These are phyloP conservation scores for Puccinia novopanici DNA, from an alignment of 1,284 basidiomycete genomes.

Conservation along the genomic window DNA sequence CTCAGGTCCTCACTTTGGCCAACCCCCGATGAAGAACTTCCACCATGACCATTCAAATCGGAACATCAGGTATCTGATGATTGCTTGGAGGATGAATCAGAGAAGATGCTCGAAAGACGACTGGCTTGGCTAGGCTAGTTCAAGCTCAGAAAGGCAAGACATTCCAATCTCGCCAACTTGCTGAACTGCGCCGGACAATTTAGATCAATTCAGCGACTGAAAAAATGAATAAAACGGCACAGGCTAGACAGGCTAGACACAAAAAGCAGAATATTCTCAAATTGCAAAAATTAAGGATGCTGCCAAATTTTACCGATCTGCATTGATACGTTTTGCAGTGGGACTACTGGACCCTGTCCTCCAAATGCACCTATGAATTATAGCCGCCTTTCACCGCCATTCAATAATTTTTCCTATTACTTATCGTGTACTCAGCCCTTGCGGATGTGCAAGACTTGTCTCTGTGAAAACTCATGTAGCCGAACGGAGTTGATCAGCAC, in stretches of 20 bases:
- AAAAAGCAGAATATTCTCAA: conserved; percentile 67
- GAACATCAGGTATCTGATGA: not conserved
- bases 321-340: conserved; percentile 82
- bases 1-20: conserved; percentile 33
- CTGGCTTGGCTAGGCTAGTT: conserved; percentile 34
- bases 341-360: conserved; percentile 70
- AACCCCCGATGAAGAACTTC: conserved; percentile 27
- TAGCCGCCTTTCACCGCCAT: conserved; percentile 68
- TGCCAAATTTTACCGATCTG: conserved; percentile 77
- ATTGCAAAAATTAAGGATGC: conserved; percentile 69
- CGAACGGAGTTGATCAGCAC: too few relatives aligned
- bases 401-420: conserved; percentile 72
- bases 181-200: conserved; percentile 45
- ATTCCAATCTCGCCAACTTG: conserved; percentile 42
- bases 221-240: conserved; percentile 52
- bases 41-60: not conserved
- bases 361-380: conserved; percentile 64
- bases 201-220: conserved; percentile 37
- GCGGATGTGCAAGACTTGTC: conserved; percentile 82
- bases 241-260: conserved; percentile 65
- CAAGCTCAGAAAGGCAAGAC: conserved; percentile 44
- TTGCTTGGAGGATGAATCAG: conserved; percentile 38
- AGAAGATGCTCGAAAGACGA: conserved; percentile 24
- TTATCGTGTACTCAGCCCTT: conserved; percentile 78
- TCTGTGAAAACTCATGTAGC: too few relatives aligned